These are phyloP conservation scores for Mycena galopus DNA, from an alignment of 768 basidiomycete species.

Conservation along the genomic window DNA sequence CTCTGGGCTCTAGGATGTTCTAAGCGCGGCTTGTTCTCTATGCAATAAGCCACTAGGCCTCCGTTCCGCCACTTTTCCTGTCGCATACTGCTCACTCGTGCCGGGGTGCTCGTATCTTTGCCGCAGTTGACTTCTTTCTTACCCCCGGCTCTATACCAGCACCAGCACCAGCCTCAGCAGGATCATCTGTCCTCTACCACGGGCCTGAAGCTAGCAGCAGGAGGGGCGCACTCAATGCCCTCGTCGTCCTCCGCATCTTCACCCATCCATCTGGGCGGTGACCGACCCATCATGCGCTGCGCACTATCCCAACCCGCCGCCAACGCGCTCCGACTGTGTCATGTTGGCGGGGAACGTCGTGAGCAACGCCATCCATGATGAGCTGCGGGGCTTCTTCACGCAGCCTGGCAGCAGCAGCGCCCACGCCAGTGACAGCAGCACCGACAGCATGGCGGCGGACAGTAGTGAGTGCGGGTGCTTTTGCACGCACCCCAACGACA, in stretches of 20 bases:
- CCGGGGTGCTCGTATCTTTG: too few species aligned
- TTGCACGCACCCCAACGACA: too few species aligned
- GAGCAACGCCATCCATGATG: slow-evolving; percentile 83
- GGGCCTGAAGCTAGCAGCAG: not conserved
- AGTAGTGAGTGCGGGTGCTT: not conserved
- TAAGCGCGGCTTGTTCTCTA: too few species aligned
- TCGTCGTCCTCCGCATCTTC: slow-evolving; percentile 15
- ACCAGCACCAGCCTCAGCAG: slow-evolving; percentile 43
- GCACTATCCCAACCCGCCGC: slow-evolving; percentile 78
- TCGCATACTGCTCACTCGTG: too few species aligned
- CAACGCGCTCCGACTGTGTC: slow-evolving; percentile 89
- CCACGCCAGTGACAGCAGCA: not conserved
- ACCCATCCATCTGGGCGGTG: slow-evolving; percentile 30
- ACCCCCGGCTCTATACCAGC: slow-evolving; percentile 52
- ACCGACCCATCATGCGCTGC: slow-evolving; percentile 57
- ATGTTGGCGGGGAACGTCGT: slow-evolving; percentile 98
- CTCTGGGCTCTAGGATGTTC: too few species aligned
- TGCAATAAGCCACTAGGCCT: too few species aligned
- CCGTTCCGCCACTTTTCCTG: too few species aligned
- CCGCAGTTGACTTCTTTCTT: slow-evolving; percentile 51
- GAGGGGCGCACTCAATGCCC: not conserved
- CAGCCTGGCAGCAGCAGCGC: slow-evolving; percentile 32
- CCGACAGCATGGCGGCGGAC: not conserved
- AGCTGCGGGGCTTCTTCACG: slow-evolving; percentile 89
- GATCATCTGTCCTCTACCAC: slow-evolving; percentile 25